These are phyloP conservation scores for Sungouiella blattae DNA, from an alignment of 805 yeast species.

Conservation along the genomic window DNA sequence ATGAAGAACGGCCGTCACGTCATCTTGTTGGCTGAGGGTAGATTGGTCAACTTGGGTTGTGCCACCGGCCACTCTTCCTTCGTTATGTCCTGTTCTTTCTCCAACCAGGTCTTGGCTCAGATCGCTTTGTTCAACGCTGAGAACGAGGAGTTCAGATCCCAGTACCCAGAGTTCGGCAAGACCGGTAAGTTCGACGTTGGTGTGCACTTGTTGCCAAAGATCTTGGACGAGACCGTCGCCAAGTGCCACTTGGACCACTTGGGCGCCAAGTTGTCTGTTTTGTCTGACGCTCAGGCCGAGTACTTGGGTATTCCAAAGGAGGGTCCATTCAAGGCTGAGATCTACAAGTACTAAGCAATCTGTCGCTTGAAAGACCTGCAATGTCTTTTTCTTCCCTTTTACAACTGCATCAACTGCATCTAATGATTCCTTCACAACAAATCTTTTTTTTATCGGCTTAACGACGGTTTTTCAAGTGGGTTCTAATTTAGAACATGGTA, in stretches of 20 bases:
- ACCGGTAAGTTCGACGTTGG: conserved; percentile 88
- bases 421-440: too few relatives aligned
- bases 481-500: conserved; percentile 21
- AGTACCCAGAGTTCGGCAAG: conserved; percentile 86
- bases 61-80: conserved; percentile 99
- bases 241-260: conserved; percentile 92
- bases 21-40: conserved; percentile 97
- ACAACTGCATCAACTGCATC: conserved; percentile 47
- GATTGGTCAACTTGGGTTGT: conserved; percentile 98
- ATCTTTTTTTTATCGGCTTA: conserved; percentile 15
- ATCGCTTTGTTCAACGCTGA: conserved; percentile 75
- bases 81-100: conserved; percentile 99
- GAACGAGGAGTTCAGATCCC: conserved; percentile 72
- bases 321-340: conserved; percentile 98
- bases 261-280: conserved; percentile 80
- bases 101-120: conserved; percentile 98
- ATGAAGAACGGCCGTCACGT: conserved; percentile 87
- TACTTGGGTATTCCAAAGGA: conserved; percentile 87
- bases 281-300: conserved; percentile 80
- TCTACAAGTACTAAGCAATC: conserved; percentile 84
- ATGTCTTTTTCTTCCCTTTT: conserved; percentile 17
- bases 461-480: conserved; percentile 22
- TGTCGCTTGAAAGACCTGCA: conserved; percentile 1
- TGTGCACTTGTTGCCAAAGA: conserved; percentile 96
- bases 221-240: conserved; percentile 98